These are phyloP conservation scores for Fagopyrum tataricum DNA, from an alignment of 148 eudicot genomes.

Conservation along the genomic window DNA sequence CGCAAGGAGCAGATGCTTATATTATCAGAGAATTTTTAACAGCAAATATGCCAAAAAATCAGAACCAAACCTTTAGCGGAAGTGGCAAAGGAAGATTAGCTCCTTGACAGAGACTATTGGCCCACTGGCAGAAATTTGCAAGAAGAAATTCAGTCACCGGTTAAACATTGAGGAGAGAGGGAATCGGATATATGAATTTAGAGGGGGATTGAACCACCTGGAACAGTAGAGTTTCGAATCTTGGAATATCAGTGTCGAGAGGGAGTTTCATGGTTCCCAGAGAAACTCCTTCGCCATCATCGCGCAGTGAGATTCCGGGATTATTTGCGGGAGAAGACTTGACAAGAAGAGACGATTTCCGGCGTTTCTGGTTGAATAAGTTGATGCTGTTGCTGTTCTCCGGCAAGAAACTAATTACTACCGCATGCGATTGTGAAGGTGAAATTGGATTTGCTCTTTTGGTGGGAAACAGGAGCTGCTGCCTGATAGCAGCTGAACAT, in stretches of 20 bases:
- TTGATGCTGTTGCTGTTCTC: background rate
- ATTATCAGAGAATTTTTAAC: background rate
- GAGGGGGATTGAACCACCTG: no score
- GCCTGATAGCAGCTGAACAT: conserved; percentile 1
- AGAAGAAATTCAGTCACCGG: background rate
- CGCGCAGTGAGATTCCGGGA: conserved; percentile 17
- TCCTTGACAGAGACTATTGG: conserved; percentile 92
- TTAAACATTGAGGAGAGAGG: no score
- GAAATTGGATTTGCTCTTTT: background rate
- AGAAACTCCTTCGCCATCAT: conserved; percentile 71
- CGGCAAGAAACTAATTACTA: background rate
- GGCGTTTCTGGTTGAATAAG: conserved; percentile 15
- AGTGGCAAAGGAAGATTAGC: conserved; percentile 81
- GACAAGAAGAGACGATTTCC: conserved; percentile 18
- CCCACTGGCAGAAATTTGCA: conserved; percentile 55
- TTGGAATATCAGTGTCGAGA: conserved; percentile 50
- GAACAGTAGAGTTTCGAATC: conserved; percentile 83
- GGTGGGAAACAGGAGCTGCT: conserved; percentile 12
- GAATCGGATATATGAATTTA: no score
- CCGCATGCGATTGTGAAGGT: background rate
- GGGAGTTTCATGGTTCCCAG: conserved; percentile 93
- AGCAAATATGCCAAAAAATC: background rate
- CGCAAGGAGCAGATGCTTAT: background rate
- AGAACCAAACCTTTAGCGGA: conserved; percentile 54
- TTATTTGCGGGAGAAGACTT: conserved; percentile 32